Conservation (phyloP, 345 rosid genomes). For the Eucalyptus pumila region DNA sequence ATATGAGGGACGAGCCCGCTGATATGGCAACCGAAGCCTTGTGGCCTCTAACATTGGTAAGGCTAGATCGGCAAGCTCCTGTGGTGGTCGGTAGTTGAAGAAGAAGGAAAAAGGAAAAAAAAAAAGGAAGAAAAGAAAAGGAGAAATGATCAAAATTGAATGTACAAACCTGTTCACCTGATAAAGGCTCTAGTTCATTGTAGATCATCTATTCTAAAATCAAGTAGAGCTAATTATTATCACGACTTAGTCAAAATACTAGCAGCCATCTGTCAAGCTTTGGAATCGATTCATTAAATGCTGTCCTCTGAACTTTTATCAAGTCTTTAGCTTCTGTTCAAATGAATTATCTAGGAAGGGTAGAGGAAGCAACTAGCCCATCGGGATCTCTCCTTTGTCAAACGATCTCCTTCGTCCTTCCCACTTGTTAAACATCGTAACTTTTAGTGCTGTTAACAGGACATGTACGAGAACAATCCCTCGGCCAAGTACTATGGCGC, state of each 20-base stretch:
- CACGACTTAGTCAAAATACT: background rate
- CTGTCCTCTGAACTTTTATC: background rate
- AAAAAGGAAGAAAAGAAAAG: no score
- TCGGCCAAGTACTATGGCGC: constrained; percentile 44
- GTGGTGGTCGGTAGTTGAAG: fast-evolving
- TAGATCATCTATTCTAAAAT: background rate
- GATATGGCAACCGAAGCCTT: no score
- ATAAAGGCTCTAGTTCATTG: no score
- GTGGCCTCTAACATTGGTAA: no score
- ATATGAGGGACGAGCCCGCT: no score
- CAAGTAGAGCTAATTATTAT: background rate
- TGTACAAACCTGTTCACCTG: no score
- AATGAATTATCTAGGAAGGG: background rate
- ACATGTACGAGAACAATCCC: constrained; percentile 54
- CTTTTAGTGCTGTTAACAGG: constrained; percentile 13
- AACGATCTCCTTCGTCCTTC: background rate
- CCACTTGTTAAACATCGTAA: background rate
- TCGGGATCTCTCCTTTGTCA: background rate
- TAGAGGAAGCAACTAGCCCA: background rate
- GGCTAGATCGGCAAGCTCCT: no score
- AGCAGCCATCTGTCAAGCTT: background rate
- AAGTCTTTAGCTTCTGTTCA: background rate
- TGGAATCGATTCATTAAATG: background rate
- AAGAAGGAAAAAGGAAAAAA: no score
- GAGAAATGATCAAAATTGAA: no score